These are phyloP conservation scores for Laetiporus sulphureus DNA, from an alignment of 1,284 basidiomycete genomes.

Conservation along the genomic window DNA sequence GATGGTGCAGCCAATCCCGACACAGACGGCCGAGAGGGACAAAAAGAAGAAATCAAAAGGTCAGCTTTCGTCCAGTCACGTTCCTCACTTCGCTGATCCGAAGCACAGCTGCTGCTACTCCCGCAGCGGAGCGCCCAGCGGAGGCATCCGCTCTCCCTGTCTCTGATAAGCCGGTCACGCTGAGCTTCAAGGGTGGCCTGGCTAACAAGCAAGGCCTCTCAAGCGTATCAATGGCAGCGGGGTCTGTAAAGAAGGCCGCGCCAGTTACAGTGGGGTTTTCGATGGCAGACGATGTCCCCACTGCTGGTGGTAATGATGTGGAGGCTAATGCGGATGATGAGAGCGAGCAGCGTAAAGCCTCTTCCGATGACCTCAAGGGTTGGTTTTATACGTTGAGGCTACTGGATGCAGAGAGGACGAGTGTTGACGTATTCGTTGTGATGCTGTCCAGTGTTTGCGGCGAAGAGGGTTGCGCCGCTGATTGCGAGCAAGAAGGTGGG, in stretches of 20 bases:
- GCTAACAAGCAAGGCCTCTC: slow-evolving; percentile 30
- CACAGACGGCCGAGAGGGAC: slow-evolving; percentile 55
- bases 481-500: slow-evolving; percentile 86
- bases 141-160: slow-evolving; percentile 61
- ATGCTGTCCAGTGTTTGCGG: slow-evolving; percentile 40
- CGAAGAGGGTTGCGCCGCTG: slow-evolving; percentile 76
- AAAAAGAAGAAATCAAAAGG: slow-evolving; percentile 59
- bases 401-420: slow-evolving; percentile 16
- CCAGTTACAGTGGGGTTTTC: slow-evolving; percentile 52
- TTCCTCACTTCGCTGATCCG: not conserved
- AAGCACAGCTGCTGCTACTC: slow-evolving; percentile 2
- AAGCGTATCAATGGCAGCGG: slow-evolving; percentile 11
- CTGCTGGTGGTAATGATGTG: slow-evolving; percentile 26
- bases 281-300: slow-evolving; percentile 26
- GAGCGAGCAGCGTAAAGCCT: slow-evolving; percentile 19
- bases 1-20: slow-evolving; percentile 34
- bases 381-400: slow-evolving; percentile 23
- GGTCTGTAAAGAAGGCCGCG: slow-evolving; percentile 23
- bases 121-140: slow-evolving; percentile 23
- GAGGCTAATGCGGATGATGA: slow-evolving; percentile 25
- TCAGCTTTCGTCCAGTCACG: slow-evolving; percentile 12
- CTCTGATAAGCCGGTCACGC: slow-evolving; percentile 70
- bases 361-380: slow-evolving; percentile 53
- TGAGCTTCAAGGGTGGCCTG: slow-evolving; percentile 54
- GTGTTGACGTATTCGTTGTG: slow-evolving; percentile 19